A percentile compares a stretch with the other conserved stretches of the same genome.
Evolutionary conservation across 345 rosid species (phyloP).

Genomic region (Stellera chamaejasme): DNA sequence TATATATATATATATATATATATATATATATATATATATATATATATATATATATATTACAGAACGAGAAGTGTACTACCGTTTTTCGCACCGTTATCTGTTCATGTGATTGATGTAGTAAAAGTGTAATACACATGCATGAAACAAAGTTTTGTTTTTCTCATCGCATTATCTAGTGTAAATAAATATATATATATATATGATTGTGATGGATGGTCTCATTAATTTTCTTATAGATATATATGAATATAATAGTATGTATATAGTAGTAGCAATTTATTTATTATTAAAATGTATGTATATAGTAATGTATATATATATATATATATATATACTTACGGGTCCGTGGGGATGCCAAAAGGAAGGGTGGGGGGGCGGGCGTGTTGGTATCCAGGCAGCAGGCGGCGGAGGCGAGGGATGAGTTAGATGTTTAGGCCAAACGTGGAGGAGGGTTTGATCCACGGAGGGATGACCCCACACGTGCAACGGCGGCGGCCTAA

Average conservation of each 20-base stretch:
- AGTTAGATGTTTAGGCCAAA: constrained; percentile 65
- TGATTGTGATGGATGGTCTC: too few relatives aligned
- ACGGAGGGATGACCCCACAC: constrained; percentile 91
- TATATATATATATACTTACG: constrained; percentile 12
- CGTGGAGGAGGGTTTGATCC: constrained; percentile 31
- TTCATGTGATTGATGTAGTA: neutral
- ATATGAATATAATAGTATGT: too few relatives aligned
- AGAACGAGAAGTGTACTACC: neutral
- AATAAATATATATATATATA: too few relatives aligned
- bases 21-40: too few relatives aligned
- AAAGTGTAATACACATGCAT: neutral
- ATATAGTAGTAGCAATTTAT: neutral
- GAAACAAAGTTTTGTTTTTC: neutral
- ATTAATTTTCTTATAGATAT: too few relatives aligned
- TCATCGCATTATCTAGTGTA: too few relatives aligned
- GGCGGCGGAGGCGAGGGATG: constrained; percentile 31
- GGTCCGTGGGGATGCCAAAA: constrained; percentile 59
- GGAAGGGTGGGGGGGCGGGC: constrained; percentile 22
- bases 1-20: too few relatives aligned
- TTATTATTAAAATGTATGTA: neutral
- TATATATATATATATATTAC: too few relatives aligned
- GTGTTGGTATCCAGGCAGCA: constrained; percentile 36
- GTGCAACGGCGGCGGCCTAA: constrained; percentile 71
- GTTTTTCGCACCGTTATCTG: neutral
- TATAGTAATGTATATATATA: too few relatives aligned